A percentile compares a stretch with the other conserved stretches of the same genome.
phyloP scores from a whole-genome alignment of 805 yeast species.

The Geotrichum ghanense region DNA sequence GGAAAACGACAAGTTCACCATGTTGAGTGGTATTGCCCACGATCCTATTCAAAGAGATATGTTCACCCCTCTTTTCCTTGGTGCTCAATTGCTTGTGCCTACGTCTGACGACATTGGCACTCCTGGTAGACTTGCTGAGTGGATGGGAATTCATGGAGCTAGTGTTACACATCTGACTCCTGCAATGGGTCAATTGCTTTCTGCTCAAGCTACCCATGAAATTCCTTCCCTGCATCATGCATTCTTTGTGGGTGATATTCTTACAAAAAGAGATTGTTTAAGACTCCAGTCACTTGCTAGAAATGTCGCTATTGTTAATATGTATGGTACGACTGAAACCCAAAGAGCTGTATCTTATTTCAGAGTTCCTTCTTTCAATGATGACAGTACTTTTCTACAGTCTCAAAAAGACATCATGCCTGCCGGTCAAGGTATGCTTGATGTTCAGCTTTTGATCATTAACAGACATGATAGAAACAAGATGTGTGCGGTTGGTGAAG shows the following conservation, averaged over 20 bases:
- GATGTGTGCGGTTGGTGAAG: constrained; percentile 97
- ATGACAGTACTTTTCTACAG: constrained; percentile 64
- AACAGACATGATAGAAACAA: constrained; percentile 81
- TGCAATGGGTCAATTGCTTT: constrained; percentile 95
- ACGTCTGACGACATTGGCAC: constrained; percentile 97
- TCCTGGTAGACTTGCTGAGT: constrained; percentile 92
- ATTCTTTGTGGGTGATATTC: constrained; percentile 94
- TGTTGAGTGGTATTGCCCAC: constrained; percentile 98
- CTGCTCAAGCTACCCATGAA: constrained; percentile 87
- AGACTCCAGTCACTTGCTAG: constrained; percentile 86
- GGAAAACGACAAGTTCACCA: constrained; percentile 79
- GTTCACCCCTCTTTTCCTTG: constrained; percentile 94
- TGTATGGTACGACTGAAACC: constrained; percentile 99
- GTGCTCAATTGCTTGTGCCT: constrained; percentile 88
- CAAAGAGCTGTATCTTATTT: constrained; percentile 95
- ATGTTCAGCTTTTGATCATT: constrained; percentile 88
- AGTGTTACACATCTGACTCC: constrained; percentile 97
- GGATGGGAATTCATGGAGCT: constrained; percentile 89
- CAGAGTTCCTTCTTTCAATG: constrained; percentile 65
- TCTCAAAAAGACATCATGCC: constrained; percentile 93
- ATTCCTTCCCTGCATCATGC: constrained; percentile 88
- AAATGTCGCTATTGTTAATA: constrained; percentile 83
- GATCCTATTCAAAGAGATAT: constrained; percentile 99
- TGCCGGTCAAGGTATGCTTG: constrained; percentile 95
- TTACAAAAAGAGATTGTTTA: constrained; percentile 93